A percentile compares a stretch with the other conserved stretches of the same genome.
phyloP scores from a whole-genome alignment of 352 stramenopile species.

The Plasmopara muralis region DNA sequence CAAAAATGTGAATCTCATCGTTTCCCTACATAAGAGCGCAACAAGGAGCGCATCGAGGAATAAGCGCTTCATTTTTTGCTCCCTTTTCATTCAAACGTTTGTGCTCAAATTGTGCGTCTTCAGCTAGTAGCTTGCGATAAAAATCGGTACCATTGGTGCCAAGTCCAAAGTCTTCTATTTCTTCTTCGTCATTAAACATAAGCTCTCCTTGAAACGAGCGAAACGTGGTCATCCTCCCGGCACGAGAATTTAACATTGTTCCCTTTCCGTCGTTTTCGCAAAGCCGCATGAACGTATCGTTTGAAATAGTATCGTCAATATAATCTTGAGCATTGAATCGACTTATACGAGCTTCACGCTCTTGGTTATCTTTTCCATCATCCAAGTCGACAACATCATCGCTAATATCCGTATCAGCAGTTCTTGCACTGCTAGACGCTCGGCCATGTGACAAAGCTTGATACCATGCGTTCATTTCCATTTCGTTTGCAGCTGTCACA shows the following conservation, averaged over 20 bases:
- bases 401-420: constrained; percentile 15
- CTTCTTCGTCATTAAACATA: constrained; percentile 32
- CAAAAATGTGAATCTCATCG: not conserved
- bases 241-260: constrained; percentile 21
- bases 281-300: constrained; percentile 64
- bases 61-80: constrained; percentile 19
- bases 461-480: constrained; percentile 43
- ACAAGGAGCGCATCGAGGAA: constrained; percentile 47
- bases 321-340: constrained; percentile 56
- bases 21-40: constrained; percentile 39
- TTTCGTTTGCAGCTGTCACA: constrained; percentile 21
- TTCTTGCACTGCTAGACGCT: constrained; percentile 14
- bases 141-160: constrained; percentile 38
- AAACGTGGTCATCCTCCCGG: constrained; percentile 3
- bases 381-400: constrained; percentile 21
- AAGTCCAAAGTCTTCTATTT: constrained; percentile 26
- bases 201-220: constrained; percentile 65
- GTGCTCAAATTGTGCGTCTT: constrained; percentile 33
- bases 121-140: constrained; percentile 34
- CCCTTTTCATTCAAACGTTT: constrained; percentile 23
- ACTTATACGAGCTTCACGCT: constrained; percentile 11
- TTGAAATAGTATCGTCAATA: constrained; percentile 68
- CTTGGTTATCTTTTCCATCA: constrained; percentile 15
- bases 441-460: constrained; percentile 29
- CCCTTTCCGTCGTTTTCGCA: constrained; percentile 27